Base-by-base conservation (phyloP, 768 basidiomycete genomes). In the Glaciozyma martinii region DNA sequence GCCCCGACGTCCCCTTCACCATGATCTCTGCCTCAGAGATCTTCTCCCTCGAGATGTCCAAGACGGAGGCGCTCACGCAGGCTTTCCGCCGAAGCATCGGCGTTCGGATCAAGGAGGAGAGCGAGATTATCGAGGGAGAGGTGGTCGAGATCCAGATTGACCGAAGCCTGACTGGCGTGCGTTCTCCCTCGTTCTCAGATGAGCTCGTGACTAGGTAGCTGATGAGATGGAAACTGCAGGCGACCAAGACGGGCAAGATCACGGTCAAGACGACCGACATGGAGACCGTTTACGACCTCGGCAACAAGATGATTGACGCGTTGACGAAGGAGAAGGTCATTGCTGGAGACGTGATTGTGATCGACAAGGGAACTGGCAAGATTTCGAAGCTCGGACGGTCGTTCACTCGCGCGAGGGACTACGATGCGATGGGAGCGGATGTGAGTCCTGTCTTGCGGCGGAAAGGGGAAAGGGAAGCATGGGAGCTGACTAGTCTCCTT, bases 81-180 rank as follows among this genome's bases (percentile, higher is more conserved):
- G 91, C 93, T 0, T 90, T 99, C 78, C 82, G 94, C 71, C 81
- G 94, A 72, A 91, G 90, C 74, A 99, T 99, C 74, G 95, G 94
- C 23, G 92, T 99, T 2, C 82, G 94, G 54, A 97, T 99, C 74
- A 94, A 90, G 76, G 95, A 98, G 75, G 94, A 98, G 79, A 89
- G 89, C 3, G 95, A 99, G 74, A 82, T 99, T 57, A 92, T 98
- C 68, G 92, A 95, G 75, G 95, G 95, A 60, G 94, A 99, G 76
- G 90, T 99, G 12, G 91, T 98, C 9, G 94, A 99, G 78, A 93
- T 98, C 71, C 93, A 97, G 76, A 94, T 99, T 65, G 95, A 99
- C 80, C 82, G 93, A 52, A 93, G 90, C 79, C 78, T 98, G 50
- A 97, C 94, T 63, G 95, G 95, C 49, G 94, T 97, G 72, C 74